Evolutionary conservation across 805 yeast genomes (phyloP), one percentile per base, ranked within the genome.

Genomic region (Zygosaccharomyces bisporus): DNA sequence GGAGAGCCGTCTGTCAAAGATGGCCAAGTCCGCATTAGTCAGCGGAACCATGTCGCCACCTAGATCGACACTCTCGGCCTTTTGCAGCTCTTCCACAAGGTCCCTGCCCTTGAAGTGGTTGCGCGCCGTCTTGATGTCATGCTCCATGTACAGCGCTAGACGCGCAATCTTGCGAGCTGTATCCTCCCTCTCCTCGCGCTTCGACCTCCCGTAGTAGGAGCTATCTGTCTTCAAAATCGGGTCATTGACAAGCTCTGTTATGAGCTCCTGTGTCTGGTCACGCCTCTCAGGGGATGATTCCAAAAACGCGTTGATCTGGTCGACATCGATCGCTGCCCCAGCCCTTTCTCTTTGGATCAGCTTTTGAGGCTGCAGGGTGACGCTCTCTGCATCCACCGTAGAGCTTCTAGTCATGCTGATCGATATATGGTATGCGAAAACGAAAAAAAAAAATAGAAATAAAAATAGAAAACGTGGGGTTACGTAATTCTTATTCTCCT

Each of bases 211-310:
- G 58, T 82, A 84, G 61, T 75, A 77, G 27, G 69, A 59, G 4
- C 79, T 68, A 30, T 72, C 71, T 1, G 80, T 73, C 31, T 75
- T 72, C 45, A 84, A 68, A 12, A 83, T 64, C 1, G 89, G 89
- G 61, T 84, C 91, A 52, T 80, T 72, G 56, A 79, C 80, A 56
- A 83, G 67, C 57, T 82, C 80, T 50, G 75, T 79, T 57, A 76
- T 66, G 53, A 81, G 60, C 13, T 58, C 53, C 49, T 74, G 75
- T n/a, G 79, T 74, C 44, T 68, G 61, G 8, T 64, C 64, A 5
- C 81, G 73, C 34, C 69, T 69, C 29, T 71, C 69, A 18, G 69
- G 64, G 9, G 70, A 62, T 3, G 79, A 75, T 55, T 80, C 86
- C 46, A 80, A 56, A 57, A 80, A 80, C 27, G 71, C 68, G 60